Percentiles rank a stretch among this genome's conserved stretches.
These are phyloP conservation scores for Nadsonia starkeyi-henricii DNA, from an alignment of 1,139 yeast genomes.

Conservation along the genomic window DNA sequence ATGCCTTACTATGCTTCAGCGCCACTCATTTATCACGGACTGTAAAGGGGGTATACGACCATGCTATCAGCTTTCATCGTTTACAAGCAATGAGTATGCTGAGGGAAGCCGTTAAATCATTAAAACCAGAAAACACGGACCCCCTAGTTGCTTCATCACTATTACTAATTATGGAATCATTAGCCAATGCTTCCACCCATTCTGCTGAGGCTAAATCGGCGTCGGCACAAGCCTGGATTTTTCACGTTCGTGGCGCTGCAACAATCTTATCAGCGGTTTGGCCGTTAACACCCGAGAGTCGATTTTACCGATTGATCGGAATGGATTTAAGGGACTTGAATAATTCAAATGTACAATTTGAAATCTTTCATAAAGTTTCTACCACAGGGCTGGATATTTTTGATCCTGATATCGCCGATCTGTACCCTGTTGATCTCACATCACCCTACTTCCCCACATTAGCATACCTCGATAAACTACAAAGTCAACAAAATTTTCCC, in stretches of 20 bases:
- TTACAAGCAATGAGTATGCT: slow-evolving; percentile 72
- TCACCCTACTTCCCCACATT: slow-evolving; percentile 80
- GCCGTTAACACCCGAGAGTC: slow-evolving; percentile 65
- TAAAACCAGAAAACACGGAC: slow-evolving; percentile 75
- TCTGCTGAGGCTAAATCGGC: slow-evolving; percentile 29
- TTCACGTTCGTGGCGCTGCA: slow-evolving; percentile 94
- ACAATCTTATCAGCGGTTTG: slow-evolving; percentile 89
- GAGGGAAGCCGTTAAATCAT: slow-evolving; percentile 74
- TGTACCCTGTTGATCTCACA: slow-evolving; percentile 70
- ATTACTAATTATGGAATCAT: slow-evolving; percentile 77
- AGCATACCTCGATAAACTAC: slow-evolving; percentile 73
- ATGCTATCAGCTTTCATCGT: slow-evolving; percentile 73
- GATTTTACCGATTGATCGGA: slow-evolving; percentile 24
- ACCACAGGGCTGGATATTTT: slow-evolving; percentile 46
- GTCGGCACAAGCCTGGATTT: slow-evolving; percentile 93
- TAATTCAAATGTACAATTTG: slow-evolving; percentile 4
- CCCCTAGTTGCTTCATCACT: slow-evolving; percentile 87
- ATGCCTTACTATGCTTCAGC: slow-evolving; percentile 73
- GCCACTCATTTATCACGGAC: slow-evolving; percentile 79
- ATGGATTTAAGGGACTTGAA: slow-evolving; percentile 66
- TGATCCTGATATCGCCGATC: slow-evolving; percentile 69
- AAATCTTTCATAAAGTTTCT: slow-evolving; percentile 4
- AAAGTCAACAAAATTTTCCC: slow-evolving; percentile 61
- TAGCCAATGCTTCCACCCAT: slow-evolving; percentile 73
- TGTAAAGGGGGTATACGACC: slow-evolving; percentile 43